Evolutionary conservation across 73 alveolate species (phyloP).

Genomic region (Stentor coeruleus): DNA sequence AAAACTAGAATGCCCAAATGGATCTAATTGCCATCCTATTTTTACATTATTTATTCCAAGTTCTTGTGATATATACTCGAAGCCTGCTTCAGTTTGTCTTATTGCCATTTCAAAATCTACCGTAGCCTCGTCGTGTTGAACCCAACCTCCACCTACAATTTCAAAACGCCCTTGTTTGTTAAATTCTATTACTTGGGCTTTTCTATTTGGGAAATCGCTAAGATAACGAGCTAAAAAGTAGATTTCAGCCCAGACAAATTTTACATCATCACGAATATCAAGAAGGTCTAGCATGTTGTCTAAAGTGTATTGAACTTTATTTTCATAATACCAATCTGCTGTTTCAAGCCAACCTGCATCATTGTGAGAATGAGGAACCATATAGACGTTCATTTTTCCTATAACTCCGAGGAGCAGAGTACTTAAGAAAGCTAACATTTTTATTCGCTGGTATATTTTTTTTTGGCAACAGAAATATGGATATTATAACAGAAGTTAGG

Average conservation of each 20-base stretch:
- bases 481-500: too few relatives aligned
- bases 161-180: slow-evolving; percentile 54
- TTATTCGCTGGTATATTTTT: too few relatives aligned
- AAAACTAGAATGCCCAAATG: slow-evolving; percentile 88
- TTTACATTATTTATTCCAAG: slow-evolving; percentile 59
- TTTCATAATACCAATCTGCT: slow-evolving; percentile 53
- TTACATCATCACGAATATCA: too few relatives aligned
- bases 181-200: slow-evolving; percentile 21
- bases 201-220: not conserved
- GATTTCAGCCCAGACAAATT: slow-evolving; percentile 41
- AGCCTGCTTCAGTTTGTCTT: slow-evolving; percentile 82
- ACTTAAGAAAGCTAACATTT: too few relatives aligned
- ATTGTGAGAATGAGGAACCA: slow-evolving; percentile 80
- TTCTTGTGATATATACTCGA: slow-evolving; percentile 58
- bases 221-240: slow-evolving; percentile 32
- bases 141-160: slow-evolving; percentile 90
- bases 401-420: too few relatives aligned
- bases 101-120: slow-evolving; percentile 78
- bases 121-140: slow-evolving; percentile 90
- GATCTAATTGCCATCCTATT: slow-evolving; percentile 90
- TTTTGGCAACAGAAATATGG: too few relatives aligned
- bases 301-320: slow-evolving; percentile 23
- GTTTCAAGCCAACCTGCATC: slow-evolving; percentile 93
- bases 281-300: slow-evolving; percentile 1
- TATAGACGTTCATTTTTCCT: slow-evolving; percentile 53